Evolutionary conservation across 108 stramenopile genomes (phyloP).

Genomic region (Mayamaea pseudoterrestris): DNA sequence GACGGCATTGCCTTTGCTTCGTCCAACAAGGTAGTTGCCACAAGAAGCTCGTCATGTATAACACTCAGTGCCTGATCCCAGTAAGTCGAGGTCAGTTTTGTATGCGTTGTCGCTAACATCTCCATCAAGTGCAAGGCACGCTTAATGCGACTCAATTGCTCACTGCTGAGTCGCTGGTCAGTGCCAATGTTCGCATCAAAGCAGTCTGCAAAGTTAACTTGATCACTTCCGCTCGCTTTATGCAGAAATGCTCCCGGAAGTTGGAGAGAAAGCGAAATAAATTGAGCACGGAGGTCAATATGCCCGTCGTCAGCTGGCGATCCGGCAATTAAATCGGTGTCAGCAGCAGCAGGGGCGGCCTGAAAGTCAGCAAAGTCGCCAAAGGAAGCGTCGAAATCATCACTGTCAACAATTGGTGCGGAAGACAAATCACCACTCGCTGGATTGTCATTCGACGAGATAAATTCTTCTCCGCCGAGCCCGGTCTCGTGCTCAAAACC

Average conservation of each 20-base stretch:
- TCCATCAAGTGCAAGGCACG: constrained; percentile 17
- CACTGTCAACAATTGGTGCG: not conserved
- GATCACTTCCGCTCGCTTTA: constrained; percentile 15
- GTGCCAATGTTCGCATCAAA: constrained; percentile 26
- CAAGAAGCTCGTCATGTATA: constrained; percentile 13
- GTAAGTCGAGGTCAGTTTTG: constrained; percentile 9
- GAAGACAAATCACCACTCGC: no score
- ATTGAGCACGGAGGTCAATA: constrained; percentile 2
- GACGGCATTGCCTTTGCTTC: constrained; percentile 9
- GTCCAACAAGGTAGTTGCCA: not conserved
- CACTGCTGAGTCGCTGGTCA: constrained; percentile 2
- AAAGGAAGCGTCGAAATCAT: not conserved
- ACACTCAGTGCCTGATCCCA: constrained; percentile 19
- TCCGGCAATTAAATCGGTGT: no score
- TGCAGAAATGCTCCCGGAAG: constrained; percentile 14
- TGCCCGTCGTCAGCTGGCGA: no score
- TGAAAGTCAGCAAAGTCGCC: not conserved
- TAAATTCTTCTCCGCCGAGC: no score
- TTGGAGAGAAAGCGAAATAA: constrained; percentile 11
- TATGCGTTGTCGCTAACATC: constrained; percentile 6
- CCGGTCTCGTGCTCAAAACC: no score
- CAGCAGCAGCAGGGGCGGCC: no score
- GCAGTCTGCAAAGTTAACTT: constrained; percentile 21
- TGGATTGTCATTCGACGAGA: no score
- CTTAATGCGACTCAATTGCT: constrained; percentile 2